A percentile compares a stretch with the other conserved stretches of the same genome.
Conservation (phyloP, 352 stramenopile genomes). For the Pythium dissotocum region DNA sequence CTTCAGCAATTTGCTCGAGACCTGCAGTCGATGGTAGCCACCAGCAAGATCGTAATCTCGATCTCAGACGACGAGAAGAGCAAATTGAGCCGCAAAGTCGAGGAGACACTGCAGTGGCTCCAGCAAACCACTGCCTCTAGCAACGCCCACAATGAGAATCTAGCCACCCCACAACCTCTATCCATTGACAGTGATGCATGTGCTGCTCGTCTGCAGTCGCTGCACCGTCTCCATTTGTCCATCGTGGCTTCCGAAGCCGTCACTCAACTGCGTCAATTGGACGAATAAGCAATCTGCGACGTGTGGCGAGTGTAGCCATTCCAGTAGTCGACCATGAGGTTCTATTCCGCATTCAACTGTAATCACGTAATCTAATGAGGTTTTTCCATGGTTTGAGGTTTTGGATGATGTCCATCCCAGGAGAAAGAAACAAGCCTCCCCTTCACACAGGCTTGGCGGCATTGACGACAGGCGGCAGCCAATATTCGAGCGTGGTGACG, state of each 20-base stretch:
- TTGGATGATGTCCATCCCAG: background rate
- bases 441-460: background rate
- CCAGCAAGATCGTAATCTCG: conserved; percentile 10
- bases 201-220: conserved; percentile 8
- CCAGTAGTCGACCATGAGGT: background rate
- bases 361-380: background rate
- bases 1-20: conserved; percentile 9
- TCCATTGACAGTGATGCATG: background rate
- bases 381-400: background rate
- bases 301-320: conserved; percentile 3
- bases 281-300: background rate
- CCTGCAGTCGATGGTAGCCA: conserved; percentile 9
- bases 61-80: conserved; percentile 19
- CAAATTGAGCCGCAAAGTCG: conserved; percentile 11
- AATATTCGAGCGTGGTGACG: background rate
- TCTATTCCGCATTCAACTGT: background rate
- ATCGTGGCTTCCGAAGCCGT: conserved; percentile 14
- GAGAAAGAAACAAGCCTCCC: conserved; percentile 6
- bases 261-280: conserved; percentile 6
- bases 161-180: background rate
- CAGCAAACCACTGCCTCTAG: background rate
- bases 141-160: background rate
- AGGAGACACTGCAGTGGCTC: conserved; percentile 17
- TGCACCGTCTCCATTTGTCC: conserved; percentile 21
- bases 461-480: background rate